Evolutionary conservation across 1,284 basidiomycete species (phyloP), one percentile per base, ranked within the genome.

Genomic region (Papiliotrema laurentii): DNA sequence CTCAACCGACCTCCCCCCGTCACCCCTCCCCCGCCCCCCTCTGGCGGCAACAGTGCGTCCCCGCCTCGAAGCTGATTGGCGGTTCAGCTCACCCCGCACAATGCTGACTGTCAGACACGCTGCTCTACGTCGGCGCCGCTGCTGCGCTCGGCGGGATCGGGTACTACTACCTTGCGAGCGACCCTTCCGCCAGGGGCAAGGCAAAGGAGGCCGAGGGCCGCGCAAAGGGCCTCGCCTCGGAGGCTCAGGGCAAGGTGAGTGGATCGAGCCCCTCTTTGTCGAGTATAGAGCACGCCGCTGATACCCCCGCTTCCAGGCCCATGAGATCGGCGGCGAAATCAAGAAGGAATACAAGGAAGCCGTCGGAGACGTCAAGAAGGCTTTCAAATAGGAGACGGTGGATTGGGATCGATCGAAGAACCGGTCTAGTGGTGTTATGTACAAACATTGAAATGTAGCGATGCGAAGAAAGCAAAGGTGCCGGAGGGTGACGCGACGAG

Each of bases 91-190:
- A 24, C 7, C 22, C 19, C 13, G 38, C 5, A 21, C 13, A 39
- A 39, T 26, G 13, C 24, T 22, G 24, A 16, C 35, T 11, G 7
- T 4, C 37, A 48, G 47, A 36, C 34, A 49, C 41, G 5, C 31
- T 49, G 9, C 47, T 49, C 42, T 36, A 36, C 31, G 41, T 28
- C n/a, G 47, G 47, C 18, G 47, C 22, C 13, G 47, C 33, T 4
- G 18, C 27, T 5, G 47, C 47, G 13, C 16, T 44, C n/a, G 47
- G 22, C 16, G 47, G 47, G 26, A 6, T 36, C 5, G 41, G 4
- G 5, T 49, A 49, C 41, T 49, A 49, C 41, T 43, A 18, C 31
- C 24, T 36, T 5, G 2, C 14, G 14, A 4, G 11, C 21, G 41
- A 49, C 41, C 30, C 40, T 13, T 37, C 30, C 18, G 28, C 34